Percentiles rank a stretch among this genome's conserved stretches.
Conservation (phyloP, 352 stramenopile genomes). For the Globisporangium acanthophoron region DNA sequence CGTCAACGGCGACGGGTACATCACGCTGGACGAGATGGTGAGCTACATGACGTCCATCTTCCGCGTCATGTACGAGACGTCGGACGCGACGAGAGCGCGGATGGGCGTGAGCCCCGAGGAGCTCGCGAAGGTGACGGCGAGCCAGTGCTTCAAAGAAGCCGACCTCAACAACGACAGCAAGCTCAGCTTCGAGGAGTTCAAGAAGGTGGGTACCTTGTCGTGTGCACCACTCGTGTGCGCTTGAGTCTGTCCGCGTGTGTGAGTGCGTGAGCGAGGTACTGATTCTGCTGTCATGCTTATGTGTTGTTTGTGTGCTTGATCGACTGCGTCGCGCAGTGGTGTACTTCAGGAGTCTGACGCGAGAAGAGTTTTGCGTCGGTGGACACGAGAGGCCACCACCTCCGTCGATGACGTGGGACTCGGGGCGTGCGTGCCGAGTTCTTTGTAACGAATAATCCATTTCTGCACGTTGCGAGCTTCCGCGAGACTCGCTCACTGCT, state of each 20-base stretch:
- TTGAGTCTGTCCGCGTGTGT: neutral
- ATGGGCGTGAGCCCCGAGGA: slow-evolving; percentile 74
- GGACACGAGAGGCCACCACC: neutral
- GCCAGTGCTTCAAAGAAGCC: slow-evolving; percentile 82
- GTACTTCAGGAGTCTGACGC: slow-evolving; percentile 13
- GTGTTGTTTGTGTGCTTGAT: neutral
- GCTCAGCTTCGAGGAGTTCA: slow-evolving; percentile 87
- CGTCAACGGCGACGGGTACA: slow-evolving; percentile 80
- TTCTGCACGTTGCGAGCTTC: slow-evolving; percentile 7
- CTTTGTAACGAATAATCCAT: slow-evolving; percentile 19
- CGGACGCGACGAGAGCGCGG: slow-evolving; percentile 63
- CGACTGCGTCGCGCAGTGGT: slow-evolving; percentile 11
- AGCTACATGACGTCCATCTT: slow-evolving; percentile 89
- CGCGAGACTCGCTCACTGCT: slow-evolving; percentile 2
- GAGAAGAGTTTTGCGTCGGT: neutral
- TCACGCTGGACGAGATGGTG: slow-evolving; percentile 83
- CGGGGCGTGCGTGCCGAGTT: slow-evolving; percentile 2
- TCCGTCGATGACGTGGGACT: slow-evolving; percentile 1
- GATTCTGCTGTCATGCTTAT: neutral
- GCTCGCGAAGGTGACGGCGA: slow-evolving; percentile 71
- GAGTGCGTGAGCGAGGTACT: neutral
- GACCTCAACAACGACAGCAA: slow-evolving; percentile 82
- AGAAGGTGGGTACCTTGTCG: slow-evolving; percentile 45
- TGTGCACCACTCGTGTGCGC: neutral
- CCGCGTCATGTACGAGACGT: slow-evolving; percentile 88